Base-by-base conservation (phyloP, 2,329 filamentous ascomycete species). In the Ustulina deusta region DNA sequence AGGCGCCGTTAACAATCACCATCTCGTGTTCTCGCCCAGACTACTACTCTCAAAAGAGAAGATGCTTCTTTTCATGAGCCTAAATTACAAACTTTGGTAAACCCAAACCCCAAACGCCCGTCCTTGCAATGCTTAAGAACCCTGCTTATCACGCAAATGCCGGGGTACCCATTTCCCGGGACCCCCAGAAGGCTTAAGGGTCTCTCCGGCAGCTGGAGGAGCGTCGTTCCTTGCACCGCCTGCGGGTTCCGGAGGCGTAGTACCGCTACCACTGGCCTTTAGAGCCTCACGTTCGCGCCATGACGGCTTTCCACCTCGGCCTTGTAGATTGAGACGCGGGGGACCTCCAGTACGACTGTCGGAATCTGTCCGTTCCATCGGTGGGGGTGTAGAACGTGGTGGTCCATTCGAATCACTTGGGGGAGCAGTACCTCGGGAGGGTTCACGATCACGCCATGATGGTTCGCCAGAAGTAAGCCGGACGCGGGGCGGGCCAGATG, bases 281-380 rank as follows among this genome's bases (percentile, higher is more conserved):
- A 83, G 81, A 58, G 87, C 88, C 80, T 93, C 87, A 75, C 91
- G 90, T 36, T 93, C 91, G 79, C 91, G 89, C 92, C 91, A 94
- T 74, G 86, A 88, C 62, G 89, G 84, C 82, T 89, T 90, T 78
- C 78, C 83, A 74, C 87, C 86, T 65, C 86, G 81, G 73, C 88
- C 87, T 68, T 86, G 81, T 61, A 93, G 86, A 61, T 83, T 79
- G 69, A 93, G 83, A 69, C 84, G 86, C 44, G 90, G 90, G 54
- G 89, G 89, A 48, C 74, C 73, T 17, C 59, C 60, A 11, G 68
- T 20, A 59, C 73, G 74, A n/a, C 71, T 72, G 58, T 73, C 72
- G 59, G 74, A 74, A 61, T 75, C 75, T 3, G 71, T 68, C 46
- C 76, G 75, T 61, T 76, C 74, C 58, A 75, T 69, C 1, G 75